Evolutionary conservation across 805 yeast species (phyloP), one percentile per base, ranked within the genome.

Genomic region (Sungouiozyma intestinalis): DNA sequence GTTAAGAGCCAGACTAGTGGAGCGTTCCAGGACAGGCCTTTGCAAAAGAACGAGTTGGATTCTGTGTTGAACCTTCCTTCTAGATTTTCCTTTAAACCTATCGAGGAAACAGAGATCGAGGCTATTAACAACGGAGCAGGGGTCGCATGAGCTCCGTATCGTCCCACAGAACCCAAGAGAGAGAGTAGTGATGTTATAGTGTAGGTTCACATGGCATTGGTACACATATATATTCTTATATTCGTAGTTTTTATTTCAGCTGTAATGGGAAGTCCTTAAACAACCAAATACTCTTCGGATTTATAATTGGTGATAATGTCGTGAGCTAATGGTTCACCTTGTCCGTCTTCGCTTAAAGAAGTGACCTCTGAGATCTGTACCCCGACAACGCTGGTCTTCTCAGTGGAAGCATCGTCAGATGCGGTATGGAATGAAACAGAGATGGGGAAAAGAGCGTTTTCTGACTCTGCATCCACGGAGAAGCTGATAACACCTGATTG

Each of bases 381-480:
- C 40, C 74, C 71, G 42, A 90, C 85, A 48, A 84, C 71, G 17
- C 52, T 44, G 27, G 40, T 35, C 20, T 45, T 45, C 5, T 80
- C 76, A 24, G 16, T 17, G 7, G 35, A 35, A n/a, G 31, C 32
- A 15, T 63, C 66, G 17, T 72, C 71, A 47, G 66, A 66, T 33
- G 69, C 66, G 36, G 69, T 58, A 34, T 68, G 68, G 66, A 87
- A 85, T 39, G 69, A 64, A 33, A 87, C 74, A 53, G 78, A 78
- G 70, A 90, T 77, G 46, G 98, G 98, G 83, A 87, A 90, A 54
- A 90, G 68, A 11, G 77, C 72, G 47, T 87, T 95, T 63, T 90
- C 97, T 48, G 74, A 77, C 33, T 72, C 79, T 16, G 80, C 82
- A 49, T 80, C 81, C 45, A 85, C 76, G 7, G 80, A 62, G 58